Conservation (phyloP, 139 green algal species). For the Choricystis sp. region DNA sequence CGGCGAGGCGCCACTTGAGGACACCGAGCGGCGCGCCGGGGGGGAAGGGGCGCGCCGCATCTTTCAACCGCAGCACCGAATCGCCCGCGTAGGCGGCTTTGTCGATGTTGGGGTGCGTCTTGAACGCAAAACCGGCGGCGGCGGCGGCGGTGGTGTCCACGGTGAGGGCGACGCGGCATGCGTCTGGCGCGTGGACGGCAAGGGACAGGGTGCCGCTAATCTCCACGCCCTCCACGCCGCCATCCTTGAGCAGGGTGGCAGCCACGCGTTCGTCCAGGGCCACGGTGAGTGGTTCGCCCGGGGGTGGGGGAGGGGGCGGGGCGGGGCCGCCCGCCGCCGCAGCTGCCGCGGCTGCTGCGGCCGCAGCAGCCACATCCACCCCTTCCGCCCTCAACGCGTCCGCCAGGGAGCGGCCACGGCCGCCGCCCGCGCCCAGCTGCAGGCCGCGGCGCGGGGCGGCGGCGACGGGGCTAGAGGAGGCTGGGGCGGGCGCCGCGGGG, state of each 20-base stretch:
- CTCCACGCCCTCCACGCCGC: slow-evolving; percentile 86
- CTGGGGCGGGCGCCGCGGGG: too few species aligned
- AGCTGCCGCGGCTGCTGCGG: slow-evolving; percentile 3
- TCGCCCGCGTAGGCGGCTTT: slow-evolving; percentile 65
- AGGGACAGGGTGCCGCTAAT: slow-evolving; percentile 79
- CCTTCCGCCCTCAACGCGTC: slow-evolving; percentile 41
- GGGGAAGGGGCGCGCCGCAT: slow-evolving; percentile 84
- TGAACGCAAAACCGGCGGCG: slow-evolving; percentile 93
- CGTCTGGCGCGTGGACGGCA: slow-evolving; percentile 31
- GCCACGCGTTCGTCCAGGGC: slow-evolving; percentile 68
- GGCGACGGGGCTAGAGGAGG: too few species aligned
- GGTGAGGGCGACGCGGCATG: slow-evolving; percentile 39
- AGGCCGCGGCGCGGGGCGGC: slow-evolving; percentile 11
- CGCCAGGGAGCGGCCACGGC: slow-evolving; percentile 57
- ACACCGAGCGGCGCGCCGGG: slow-evolving; percentile 63
- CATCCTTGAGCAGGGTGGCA: slow-evolving; percentile 72
- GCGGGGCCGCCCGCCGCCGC: not conserved
- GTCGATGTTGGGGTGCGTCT: slow-evolving; percentile 99
- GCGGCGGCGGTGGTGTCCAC: slow-evolving; percentile 3
- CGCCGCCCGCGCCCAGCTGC: slow-evolving; percentile 78
- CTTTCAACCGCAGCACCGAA: slow-evolving; percentile 77
- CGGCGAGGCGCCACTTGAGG: slow-evolving; percentile 91
- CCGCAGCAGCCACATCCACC: slow-evolving; percentile 11
- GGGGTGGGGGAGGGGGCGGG: too few species aligned
- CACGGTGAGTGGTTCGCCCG: slow-evolving; percentile 34